These are phyloP conservation scores for Trametes cinnabarina DNA, from an alignment of 768 basidiomycete species.

Conservation along the genomic window DNA sequence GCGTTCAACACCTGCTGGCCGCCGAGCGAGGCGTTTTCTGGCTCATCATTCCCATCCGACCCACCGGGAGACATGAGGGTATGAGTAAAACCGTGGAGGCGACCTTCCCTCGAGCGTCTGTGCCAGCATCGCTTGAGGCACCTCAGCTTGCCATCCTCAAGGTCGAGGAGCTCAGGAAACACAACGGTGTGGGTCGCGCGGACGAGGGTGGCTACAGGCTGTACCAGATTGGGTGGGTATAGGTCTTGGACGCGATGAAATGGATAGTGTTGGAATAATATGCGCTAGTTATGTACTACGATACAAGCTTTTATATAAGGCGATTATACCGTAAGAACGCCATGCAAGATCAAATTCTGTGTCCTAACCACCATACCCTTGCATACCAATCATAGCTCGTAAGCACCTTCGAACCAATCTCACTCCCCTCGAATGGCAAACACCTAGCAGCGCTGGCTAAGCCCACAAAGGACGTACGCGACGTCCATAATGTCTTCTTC, in stretches of 20 bases:
- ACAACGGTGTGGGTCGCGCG: slow-evolving; percentile 58
- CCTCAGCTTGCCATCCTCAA: slow-evolving; percentile 46
- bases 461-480: slow-evolving; percentile 64
- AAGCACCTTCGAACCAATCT: neutral
- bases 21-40: slow-evolving; percentile 49
- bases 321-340: slow-evolving; percentile 13
- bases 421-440: neutral
- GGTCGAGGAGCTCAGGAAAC: slow-evolving; percentile 45
- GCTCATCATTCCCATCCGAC: slow-evolving; percentile 70
- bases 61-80: slow-evolving; percentile 60
- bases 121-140: neutral
- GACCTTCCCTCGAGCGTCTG: slow-evolving; percentile 42
- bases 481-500: slow-evolving; percentile 73
- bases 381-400: neutral
- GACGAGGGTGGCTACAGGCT: slow-evolving; percentile 69
- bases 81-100: slow-evolving; percentile 54
- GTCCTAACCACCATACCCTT: neutral
- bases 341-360: neutral
- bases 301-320: slow-evolving; percentile 16
- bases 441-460: slow-evolving; percentile 30
- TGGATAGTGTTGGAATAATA: neutral
- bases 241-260: neutral
- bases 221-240: slow-evolving; percentile 70
- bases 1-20: slow-evolving; percentile 51
- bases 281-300: slow-evolving; percentile 11